Base-by-base conservation (phyloP, 2,329 filamentous ascomycete genomes). In the Monilinia fructicola region DNA sequence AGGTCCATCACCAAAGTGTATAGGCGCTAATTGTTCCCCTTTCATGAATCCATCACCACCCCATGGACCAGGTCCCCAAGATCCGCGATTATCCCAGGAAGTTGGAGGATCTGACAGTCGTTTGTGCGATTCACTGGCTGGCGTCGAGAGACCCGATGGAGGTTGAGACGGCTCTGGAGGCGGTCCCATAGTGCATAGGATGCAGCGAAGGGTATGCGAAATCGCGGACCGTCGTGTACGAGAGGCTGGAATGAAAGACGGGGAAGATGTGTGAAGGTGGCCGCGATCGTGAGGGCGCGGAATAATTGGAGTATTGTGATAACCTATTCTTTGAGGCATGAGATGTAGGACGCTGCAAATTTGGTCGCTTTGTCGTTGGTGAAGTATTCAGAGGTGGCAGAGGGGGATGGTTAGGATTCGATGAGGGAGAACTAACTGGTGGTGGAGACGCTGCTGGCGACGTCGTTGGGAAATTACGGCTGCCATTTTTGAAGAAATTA, bases 171-270 rank as follows among this genome's bases (percentile, higher is more conserved):
- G 83, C 72, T 93, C 90, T 48, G 90, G 89, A 21, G 92, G 89
- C n/a, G 94, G 91, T 1, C 95, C 95, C 95, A 82, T 97, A 97
- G 81, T 98, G 95, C 78, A 97, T 84, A 54, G 92, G 93, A 78
- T 98, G 91, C 65, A 85, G 84, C 35, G 85, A 77, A 42, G 92
- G 87, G 77, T 98, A 99, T 72, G 95, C 95, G 80, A 98, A 99
- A 82, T 99, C 95, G 75, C 95, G 90, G 71, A 99, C 93, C 54
- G 92, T 83, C n/a, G 93, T 88, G 78, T 97, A 97, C 9, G 91
- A 79, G 23, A 97, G 85, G 76, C 88, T 96, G 67, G 93, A 95
- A 73, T 92, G 90, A 78, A 92, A 95, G 74, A 90, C 82, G 21
- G 92, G 90, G 75, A 95, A 94, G 69, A 91, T 84, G 75, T 90